phyloP scores from a whole-genome alignment of 2,329 filamentous ascomycete genomes.

The Lojkania enalia region DNA sequence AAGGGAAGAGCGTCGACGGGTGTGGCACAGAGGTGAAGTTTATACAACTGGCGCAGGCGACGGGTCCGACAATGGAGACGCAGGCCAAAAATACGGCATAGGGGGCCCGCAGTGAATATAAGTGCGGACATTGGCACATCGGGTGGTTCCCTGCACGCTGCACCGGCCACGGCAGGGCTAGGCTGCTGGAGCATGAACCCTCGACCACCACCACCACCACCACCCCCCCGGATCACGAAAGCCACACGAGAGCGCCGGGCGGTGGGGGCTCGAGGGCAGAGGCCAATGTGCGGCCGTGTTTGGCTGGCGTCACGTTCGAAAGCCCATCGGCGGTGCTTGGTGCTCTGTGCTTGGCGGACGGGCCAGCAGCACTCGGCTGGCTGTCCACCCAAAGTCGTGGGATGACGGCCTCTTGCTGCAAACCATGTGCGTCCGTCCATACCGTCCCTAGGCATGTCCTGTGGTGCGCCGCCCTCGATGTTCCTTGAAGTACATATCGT shows the following conservation, averaged over 20 bases:
- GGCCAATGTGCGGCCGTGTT: slow-evolving; percentile 31
- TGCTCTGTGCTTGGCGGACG: slow-evolving; percentile 16
- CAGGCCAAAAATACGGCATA: slow-evolving; percentile 11
- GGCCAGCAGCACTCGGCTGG: slow-evolving; percentile 17
- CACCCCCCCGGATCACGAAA: slow-evolving; percentile 18
- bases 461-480: background rate
- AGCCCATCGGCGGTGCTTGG: too few species aligned
- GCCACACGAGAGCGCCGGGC: too few species aligned
- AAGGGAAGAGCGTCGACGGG: slow-evolving; percentile 10
- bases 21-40: slow-evolving; percentile 7
- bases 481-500: too few species aligned
- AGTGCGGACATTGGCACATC: slow-evolving; percentile 14
- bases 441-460: background rate
- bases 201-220: too few species aligned
- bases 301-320: too few species aligned
- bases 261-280: slow-evolving; percentile 26
- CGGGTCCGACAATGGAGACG: background rate
- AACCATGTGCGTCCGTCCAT: background rate
- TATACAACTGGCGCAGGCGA: slow-evolving; percentile 14
- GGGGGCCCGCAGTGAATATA: slow-evolving; percentile 15
- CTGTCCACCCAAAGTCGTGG: slow-evolving; percentile 33
- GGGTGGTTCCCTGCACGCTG: slow-evolving; percentile 3
- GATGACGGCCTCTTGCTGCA: slow-evolving; percentile 16
- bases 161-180: background rate
- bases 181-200: slow-evolving; percentile 11